Percentiles rank a stretch among this genome's conserved stretches.
These are phyloP conservation scores for Petunia secreta DNA, from an alignment of 257 asterid genomes.

Conservation along the genomic window DNA sequence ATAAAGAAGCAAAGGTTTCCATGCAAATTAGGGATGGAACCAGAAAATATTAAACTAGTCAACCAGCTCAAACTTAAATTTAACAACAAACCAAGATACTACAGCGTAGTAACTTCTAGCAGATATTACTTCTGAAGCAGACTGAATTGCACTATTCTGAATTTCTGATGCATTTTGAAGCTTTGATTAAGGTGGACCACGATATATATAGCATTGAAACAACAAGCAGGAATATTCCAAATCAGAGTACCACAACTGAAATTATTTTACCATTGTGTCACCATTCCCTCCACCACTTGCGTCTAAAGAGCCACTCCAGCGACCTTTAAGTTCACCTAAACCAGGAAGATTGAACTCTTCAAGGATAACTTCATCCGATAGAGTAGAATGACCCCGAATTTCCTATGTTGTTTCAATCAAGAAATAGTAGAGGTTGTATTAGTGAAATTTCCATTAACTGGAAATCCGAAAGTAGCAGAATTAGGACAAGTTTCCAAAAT, in stretches of 20 bases:
- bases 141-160: background rate
- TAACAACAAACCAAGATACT: background rate
- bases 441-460: slow-evolving; percentile 11
- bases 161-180: background rate
- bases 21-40: slow-evolving; percentile 16
- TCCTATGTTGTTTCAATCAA: slow-evolving; percentile 51
- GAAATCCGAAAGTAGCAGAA: slow-evolving; percentile 21
- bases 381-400: slow-evolving; percentile 75
- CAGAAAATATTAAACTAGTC: background rate
- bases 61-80: slow-evolving; percentile 19
- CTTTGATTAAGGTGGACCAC: background rate
- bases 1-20: background rate
- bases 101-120: slow-evolving; percentile 5
- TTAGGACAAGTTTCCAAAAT: background rate
- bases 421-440: slow-evolving; percentile 1
- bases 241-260: slow-evolving; percentile 18
- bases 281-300: slow-evolving; percentile 99
- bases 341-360: slow-evolving; percentile 95
- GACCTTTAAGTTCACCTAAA: slow-evolving; percentile 95
- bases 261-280: slow-evolving; percentile 75
- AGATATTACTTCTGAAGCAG: background rate
- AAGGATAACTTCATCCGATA: slow-evolving; percentile 80
- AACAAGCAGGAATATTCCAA: slow-evolving; percentile 28
- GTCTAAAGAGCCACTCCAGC: slow-evolving; percentile 90
- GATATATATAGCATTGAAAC: background rate